Evolutionary conservation across 2,329 filamentous ascomycete species (phyloP).

Genomic region (Ciborinia camelliae): DNA sequence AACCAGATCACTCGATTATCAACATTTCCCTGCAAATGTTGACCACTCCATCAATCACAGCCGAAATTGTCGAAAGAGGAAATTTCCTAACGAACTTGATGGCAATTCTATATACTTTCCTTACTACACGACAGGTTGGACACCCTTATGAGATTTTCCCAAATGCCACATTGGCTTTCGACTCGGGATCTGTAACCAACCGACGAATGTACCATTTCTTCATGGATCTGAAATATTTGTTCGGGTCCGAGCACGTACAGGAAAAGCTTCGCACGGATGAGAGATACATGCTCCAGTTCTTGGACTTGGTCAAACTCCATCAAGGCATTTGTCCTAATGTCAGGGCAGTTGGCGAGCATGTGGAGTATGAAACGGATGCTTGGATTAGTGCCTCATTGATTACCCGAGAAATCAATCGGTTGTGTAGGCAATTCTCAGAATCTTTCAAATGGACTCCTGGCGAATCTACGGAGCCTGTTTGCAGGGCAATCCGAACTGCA

Average conservation of each 20-base stretch:
- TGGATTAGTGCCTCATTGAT: conserved; percentile 97
- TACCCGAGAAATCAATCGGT: conserved; percentile 88
- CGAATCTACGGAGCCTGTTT: conserved; percentile 64
- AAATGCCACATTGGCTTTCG: conserved; percentile 83
- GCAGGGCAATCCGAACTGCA: conserved; percentile 67
- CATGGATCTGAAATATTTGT: conserved; percentile 85
- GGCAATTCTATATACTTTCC: conserved; percentile 94
- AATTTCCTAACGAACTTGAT: conserved; percentile 95
- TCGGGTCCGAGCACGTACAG: conserved; percentile 84
- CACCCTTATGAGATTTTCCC: conserved; percentile 87
- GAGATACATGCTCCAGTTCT: conserved; percentile 87
- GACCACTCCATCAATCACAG: conserved; percentile 93
- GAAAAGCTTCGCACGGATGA: conserved; percentile 77
- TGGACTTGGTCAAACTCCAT: conserved; percentile 92
- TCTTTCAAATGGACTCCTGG: conserved; percentile 70
- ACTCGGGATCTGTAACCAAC: conserved; percentile 92
- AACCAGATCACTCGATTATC: conserved; percentile 98
- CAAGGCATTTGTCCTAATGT: conserved; percentile 96
- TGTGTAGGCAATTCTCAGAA: conserved; percentile 84
- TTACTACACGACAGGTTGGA: conserved; percentile 92
- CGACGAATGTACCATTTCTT: conserved; percentile 98
- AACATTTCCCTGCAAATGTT: conserved; percentile 95
- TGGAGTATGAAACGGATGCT: conserved; percentile 96
- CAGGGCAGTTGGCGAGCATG: conserved; percentile 87
- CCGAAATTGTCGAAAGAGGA: conserved; percentile 88